Evolutionary conservation across 192 early-diverging fungal genomes (phyloP).

Genomic region (Linnemannia zychae): DNA sequence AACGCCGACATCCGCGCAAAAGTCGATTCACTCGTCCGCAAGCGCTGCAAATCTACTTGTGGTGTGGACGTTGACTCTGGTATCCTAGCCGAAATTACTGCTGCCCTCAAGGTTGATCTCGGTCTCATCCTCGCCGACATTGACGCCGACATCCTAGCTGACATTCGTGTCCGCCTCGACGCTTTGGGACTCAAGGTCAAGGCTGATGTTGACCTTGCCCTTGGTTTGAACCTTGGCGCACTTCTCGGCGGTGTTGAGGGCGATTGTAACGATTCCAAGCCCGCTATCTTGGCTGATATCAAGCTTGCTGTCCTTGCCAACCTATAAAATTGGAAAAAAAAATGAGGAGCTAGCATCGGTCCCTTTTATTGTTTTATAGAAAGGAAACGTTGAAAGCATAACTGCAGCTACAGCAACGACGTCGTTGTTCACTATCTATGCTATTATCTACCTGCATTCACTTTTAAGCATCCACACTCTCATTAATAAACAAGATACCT

Average conservation of each 20-base stretch:
- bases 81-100: conserved; percentile 19
- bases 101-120: conserved; percentile 12
- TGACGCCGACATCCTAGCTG: conserved; percentile 15
- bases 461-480: not conserved
- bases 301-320: conserved; percentile 2
- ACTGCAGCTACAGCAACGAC: not conserved
- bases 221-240: conserved; percentile 11
- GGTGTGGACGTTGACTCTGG: not conserved
- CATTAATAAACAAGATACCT: not conserved
- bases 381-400: not conserved
- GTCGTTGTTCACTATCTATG: not conserved
- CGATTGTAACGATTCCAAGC: conserved; percentile 1
- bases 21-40: not conserved
- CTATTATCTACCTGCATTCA: not conserved
- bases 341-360: not conserved
- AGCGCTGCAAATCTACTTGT: not conserved
- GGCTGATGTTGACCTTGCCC: conserved; percentile 6
- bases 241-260: conserved; percentile 11
- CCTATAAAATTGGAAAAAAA: not conserved
- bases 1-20: conserved; percentile 11
- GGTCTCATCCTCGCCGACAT: conserved; percentile 9
- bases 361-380: not conserved
- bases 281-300: conserved; percentile 2
- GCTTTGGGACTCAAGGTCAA: conserved; percentile 18
- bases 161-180: conserved; percentile 9